These are phyloP conservation scores for Cyanidiococcus yangmingshanensis DNA, from an alignment of 23 red algal genomes.

Conservation along the genomic window DNA sequence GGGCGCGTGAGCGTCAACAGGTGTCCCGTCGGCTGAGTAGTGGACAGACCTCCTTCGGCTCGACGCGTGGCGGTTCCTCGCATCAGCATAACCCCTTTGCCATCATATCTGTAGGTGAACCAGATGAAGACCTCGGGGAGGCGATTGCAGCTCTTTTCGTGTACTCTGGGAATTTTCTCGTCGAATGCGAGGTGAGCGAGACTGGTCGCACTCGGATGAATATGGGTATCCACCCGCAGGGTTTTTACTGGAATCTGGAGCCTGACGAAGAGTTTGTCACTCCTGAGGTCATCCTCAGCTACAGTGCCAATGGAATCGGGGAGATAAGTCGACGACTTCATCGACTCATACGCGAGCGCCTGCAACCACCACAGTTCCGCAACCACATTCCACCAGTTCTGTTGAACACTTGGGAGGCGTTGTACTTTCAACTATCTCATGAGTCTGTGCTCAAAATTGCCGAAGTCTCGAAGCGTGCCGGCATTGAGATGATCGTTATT, in stretches of 20 bases:
- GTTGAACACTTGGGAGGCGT: constrained; percentile 92
- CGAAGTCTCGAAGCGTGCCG: constrained; percentile 36
- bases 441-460: constrained; percentile 72
- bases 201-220: constrained; percentile 71
- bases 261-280: constrained; percentile 50
- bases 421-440: constrained; percentile 87
- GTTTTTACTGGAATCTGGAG: constrained; percentile 79
- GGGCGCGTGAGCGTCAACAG: constrained; percentile 81
- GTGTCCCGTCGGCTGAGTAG: constrained; percentile 52
- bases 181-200: constrained; percentile 65
- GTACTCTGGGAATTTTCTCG: constrained; percentile 91
- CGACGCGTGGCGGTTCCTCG: constrained; percentile 60
- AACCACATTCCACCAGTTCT: constrained; percentile 66
- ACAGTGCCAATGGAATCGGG: constrained; percentile 57
- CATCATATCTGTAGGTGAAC: constrained; percentile 46
- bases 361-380: constrained; percentile 68
- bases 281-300: constrained; percentile 77
- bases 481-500: constrained; percentile 86
- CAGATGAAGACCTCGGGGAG: constrained; percentile 50
- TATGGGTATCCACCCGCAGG: constrained; percentile 85
- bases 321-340: constrained; percentile 49
- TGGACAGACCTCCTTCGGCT: constrained; percentile 61
- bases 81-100: constrained; percentile 94
- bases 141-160: constrained; percentile 55
- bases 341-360: constrained; percentile 60